Conservation (phyloP, 768 basidiomycete genomes). For the Roridomyces roridus region DNA sequence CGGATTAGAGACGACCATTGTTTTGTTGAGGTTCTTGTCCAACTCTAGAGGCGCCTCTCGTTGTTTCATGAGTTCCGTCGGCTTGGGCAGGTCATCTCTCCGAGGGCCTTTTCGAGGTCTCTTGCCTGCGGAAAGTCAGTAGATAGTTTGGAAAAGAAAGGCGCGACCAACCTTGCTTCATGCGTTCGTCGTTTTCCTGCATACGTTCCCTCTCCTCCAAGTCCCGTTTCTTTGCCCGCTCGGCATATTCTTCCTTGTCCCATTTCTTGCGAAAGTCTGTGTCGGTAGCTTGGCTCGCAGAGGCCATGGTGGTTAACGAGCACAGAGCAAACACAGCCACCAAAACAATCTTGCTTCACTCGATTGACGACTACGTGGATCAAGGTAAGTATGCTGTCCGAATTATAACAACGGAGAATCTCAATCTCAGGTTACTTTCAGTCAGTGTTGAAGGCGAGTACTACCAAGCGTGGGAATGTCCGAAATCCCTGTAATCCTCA, state of each 20-base stretch:
- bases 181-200: conserved; percentile 83
- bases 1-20: conserved; percentile 89
- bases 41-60: conserved; percentile 86
- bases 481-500: conserved; percentile 56
- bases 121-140: conserved; percentile 66
- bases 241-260: conserved; percentile 93
- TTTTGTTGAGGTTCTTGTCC: conserved; percentile 95
- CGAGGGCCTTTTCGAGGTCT: conserved; percentile 67
- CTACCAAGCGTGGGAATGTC: conserved; percentile 15
- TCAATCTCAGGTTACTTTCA: too few species aligned
- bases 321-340: too few species aligned
- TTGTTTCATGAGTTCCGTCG: conserved; percentile 91
- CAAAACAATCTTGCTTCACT: too few species aligned
- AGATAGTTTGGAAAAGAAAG: too few species aligned
- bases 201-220: conserved; percentile 81
- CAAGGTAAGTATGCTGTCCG: too few species aligned
- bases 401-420: too few species aligned
- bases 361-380: too few species aligned
- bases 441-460: too few species aligned
- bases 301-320: conserved; percentile 22
- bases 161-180: conserved; percentile 91
- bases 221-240: conserved; percentile 83
- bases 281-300: conserved; percentile 58
- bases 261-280: conserved; percentile 89
- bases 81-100: conserved; percentile 86